Percentiles rank a stretch among this genome's conserved stretches.
Conservation (phyloP, 495 filamentous ascomycete species). For the Trichocladium antarcticum region DNA sequence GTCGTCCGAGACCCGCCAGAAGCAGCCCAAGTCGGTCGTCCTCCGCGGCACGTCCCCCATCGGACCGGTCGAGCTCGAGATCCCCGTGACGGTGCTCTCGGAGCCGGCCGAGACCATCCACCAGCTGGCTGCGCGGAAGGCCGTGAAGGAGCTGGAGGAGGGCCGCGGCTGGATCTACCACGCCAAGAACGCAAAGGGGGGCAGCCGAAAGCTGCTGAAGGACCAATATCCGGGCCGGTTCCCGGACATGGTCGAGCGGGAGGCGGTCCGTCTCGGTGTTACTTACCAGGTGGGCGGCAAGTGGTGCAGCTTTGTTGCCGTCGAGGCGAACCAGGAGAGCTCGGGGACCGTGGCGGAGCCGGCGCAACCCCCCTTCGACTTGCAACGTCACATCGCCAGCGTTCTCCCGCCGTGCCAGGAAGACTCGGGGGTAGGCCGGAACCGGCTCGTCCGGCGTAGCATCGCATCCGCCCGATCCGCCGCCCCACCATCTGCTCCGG, state of each 20-base stretch:
- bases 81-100: constrained; percentile 45
- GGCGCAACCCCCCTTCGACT: no score
- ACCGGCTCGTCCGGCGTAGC: no score
- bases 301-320: constrained; percentile 61
- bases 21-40: constrained; percentile 43
- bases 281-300: constrained; percentile 55
- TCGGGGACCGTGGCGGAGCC: not conserved
- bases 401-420: no score
- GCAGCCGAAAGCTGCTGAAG: constrained; percentile 37
- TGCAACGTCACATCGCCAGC: no score
- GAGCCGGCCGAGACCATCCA: constrained; percentile 49
- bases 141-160: constrained; percentile 56
- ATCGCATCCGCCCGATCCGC: no score
- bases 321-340: constrained; percentile 35
- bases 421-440: no score
- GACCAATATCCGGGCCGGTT: constrained; percentile 38
- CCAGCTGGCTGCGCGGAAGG: constrained; percentile 57
- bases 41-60: constrained; percentile 44
- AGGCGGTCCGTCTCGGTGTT: constrained; percentile 52
- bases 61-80: constrained; percentile 48
- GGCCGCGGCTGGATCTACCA: constrained; percentile 53
- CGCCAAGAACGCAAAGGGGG: constrained; percentile 29
- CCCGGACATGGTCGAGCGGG: constrained; percentile 46
- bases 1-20: constrained; percentile 35
- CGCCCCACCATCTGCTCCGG: no score